phyloP scores from a whole-genome alignment of 2,329 filamentous ascomycete genomes.

The Magnaporthiopsis poae region DNA sequence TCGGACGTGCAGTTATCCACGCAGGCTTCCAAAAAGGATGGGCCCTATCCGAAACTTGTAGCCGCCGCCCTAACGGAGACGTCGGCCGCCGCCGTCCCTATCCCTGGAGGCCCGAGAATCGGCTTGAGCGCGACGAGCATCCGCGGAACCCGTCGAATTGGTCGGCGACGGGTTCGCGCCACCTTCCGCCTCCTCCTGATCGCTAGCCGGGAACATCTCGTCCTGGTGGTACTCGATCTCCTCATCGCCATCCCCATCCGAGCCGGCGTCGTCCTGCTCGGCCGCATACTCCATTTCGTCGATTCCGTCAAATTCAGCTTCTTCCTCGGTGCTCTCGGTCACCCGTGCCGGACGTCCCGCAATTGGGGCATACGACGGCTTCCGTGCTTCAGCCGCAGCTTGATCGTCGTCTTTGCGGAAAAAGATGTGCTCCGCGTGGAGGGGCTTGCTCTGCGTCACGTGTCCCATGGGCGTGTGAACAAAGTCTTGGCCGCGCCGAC shows the following conservation, averaged over 20 bases:
- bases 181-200: background rate
- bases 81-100: too few relatives aligned
- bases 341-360: too few relatives aligned
- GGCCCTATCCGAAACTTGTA: background rate
- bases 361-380: background rate
- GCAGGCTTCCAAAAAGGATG: background rate
- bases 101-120: background rate
- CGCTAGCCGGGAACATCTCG: constrained; percentile 12
- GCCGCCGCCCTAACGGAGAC: background rate
- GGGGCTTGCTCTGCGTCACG: constrained; percentile 39
- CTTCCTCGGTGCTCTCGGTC: constrained; percentile 9
- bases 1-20: background rate
- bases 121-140: background rate
- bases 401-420: constrained; percentile 24
- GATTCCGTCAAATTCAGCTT: background rate
- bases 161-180: background rate
- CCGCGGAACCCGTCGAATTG: background rate
- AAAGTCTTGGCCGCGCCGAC: constrained; percentile 47
- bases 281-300: constrained; percentile 15
- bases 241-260: constrained; percentile 12
- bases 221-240: constrained; percentile 18
- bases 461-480: constrained; percentile 49
- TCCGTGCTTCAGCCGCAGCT: background rate
- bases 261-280: constrained; percentile 16
- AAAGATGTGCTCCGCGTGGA: constrained; percentile 40